Evolutionary conservation across 768 basidiomycete species (phyloP).

Genomic region (Panellus pusillus): DNA sequence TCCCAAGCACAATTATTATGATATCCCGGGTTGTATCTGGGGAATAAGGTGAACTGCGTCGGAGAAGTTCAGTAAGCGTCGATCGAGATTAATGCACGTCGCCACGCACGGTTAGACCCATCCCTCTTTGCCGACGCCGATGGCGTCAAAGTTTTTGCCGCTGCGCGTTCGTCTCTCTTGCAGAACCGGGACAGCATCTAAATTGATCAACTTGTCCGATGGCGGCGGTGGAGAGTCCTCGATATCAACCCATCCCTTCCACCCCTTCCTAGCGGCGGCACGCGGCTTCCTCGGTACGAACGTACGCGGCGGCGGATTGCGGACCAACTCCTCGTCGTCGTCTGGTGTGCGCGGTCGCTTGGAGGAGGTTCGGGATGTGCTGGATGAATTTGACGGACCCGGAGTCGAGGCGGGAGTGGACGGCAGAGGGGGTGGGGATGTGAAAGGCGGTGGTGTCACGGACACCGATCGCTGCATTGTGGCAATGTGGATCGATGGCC

Average conservation of each 20-base stretch:
- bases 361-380: slow-evolving; percentile 75
- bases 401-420: slow-evolving; percentile 74
- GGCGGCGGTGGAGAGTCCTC: slow-evolving; percentile 78
- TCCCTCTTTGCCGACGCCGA: slow-evolving; percentile 72
- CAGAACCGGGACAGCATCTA: slow-evolving; percentile 69
- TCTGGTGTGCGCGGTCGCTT: slow-evolving; percentile 77
- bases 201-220: slow-evolving; percentile 78
- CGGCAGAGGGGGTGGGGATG: slow-evolving; percentile 37
- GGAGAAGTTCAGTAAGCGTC: not conserved
- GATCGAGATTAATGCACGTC: slow-evolving; percentile 23
- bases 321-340: slow-evolving; percentile 48
- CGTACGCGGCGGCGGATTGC: slow-evolving; percentile 26
- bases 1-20: slow-evolving; percentile 6
- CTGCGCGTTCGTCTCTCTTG: slow-evolving; percentile 79
- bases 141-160: slow-evolving; percentile 83
- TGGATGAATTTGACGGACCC: slow-evolving; percentile 70
- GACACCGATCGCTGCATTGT: slow-evolving; percentile 70
- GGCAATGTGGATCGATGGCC: slow-evolving; percentile 74
- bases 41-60: not conserved
- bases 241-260: slow-evolving; percentile 82
- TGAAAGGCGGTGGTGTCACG: slow-evolving; percentile 67
- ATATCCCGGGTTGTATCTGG: slow-evolving; percentile 5
- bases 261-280: slow-evolving; percentile 71
- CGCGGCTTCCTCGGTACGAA: slow-evolving; percentile 56
- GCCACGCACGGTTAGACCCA: slow-evolving; percentile 66